phyloP scores from a whole-genome alignment of 768 basidiomycete genomes.

The Ephemerocybe angulata region DNA sequence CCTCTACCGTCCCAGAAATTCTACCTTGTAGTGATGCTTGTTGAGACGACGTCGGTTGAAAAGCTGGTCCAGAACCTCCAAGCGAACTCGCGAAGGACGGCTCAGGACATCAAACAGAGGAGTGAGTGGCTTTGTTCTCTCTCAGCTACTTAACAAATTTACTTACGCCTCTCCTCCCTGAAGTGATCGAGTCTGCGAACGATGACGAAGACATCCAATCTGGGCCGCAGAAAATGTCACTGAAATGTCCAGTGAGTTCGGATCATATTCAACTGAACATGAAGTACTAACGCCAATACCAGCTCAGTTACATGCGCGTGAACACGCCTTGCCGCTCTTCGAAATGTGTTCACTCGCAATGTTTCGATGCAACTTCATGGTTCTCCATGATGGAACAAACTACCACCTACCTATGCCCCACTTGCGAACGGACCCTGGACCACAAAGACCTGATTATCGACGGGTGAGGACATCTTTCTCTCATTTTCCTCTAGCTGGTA shows the following conservation, averaged over 20 bases:
- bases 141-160: not conserved
- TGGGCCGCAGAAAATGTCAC: conserved; percentile 82
- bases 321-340: conserved; percentile 79
- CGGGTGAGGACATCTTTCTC: conserved; percentile 49
- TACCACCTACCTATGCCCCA: conserved; percentile 93
- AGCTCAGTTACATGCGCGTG: conserved; percentile 87
- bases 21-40: conserved; percentile 79
- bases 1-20: conserved; percentile 60
- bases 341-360: conserved; percentile 87
- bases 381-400: conserved; percentile 94
- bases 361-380: conserved; percentile 95
- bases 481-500: not conserved
- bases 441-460: conserved; percentile 86
- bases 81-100: conserved; percentile 60
- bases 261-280: not conserved
- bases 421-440: conserved; percentile 79
- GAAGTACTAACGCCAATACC: conserved; percentile 16
- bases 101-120: conserved; percentile 58
- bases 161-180: conserved; percentile 2
- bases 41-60: conserved; percentile 70
- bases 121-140: conserved; percentile 44
- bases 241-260: conserved; percentile 85
- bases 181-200: conserved; percentile 55
- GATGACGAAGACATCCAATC: conserved; percentile 92
- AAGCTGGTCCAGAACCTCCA: conserved; percentile 67